phyloP scores from a whole-genome alignment of 2,329 filamentous ascomycete genomes.

The Apiospora kogelbergensis region DNA sequence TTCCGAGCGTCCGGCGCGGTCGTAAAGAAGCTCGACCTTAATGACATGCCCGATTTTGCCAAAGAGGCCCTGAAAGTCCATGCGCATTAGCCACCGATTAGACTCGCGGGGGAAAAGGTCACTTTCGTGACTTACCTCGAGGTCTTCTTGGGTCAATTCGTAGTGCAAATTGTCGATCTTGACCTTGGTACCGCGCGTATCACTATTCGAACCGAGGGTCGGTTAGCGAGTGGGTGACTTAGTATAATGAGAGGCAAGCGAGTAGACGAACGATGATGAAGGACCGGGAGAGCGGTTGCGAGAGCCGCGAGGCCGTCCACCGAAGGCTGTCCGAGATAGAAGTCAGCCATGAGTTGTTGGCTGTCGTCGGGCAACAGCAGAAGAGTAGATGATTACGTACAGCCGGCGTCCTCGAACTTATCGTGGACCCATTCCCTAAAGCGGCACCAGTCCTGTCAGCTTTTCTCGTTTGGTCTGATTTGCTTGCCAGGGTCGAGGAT shows the following conservation, averaged over 20 bases:
- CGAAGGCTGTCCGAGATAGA: slow-evolving; percentile 8
- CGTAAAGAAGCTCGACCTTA: slow-evolving; percentile 73
- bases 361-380: slow-evolving; percentile 16
- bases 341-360: slow-evolving; percentile 17
- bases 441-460: slow-evolving; percentile 23
- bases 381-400: not conserved
- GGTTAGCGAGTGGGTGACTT: slow-evolving; percentile 14
- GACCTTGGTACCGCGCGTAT: slow-evolving; percentile 65
- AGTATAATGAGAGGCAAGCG: not conserved
- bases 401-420: slow-evolving; percentile 68
- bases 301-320: not conserved
- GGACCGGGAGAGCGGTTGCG: slow-evolving; percentile 41
- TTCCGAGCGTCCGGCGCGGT: slow-evolving; percentile 84
- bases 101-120: not conserved
- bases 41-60: slow-evolving; percentile 70
- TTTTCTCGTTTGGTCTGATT: not conserved
- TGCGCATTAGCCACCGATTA: not conserved
- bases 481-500: not conserved
- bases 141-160: slow-evolving; percentile 81
- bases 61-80: slow-evolving; percentile 70
- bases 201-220: slow-evolving; percentile 36
- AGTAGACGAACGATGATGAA: slow-evolving; percentile 14
- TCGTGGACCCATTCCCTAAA: slow-evolving; percentile 91
- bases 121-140: slow-evolving; percentile 56
- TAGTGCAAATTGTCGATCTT: slow-evolving; percentile 91